These are phyloP conservation scores for Hygrocybe coccinea DNA, from an alignment of 768 basidiomycete species.

Conservation along the genomic window DNA sequence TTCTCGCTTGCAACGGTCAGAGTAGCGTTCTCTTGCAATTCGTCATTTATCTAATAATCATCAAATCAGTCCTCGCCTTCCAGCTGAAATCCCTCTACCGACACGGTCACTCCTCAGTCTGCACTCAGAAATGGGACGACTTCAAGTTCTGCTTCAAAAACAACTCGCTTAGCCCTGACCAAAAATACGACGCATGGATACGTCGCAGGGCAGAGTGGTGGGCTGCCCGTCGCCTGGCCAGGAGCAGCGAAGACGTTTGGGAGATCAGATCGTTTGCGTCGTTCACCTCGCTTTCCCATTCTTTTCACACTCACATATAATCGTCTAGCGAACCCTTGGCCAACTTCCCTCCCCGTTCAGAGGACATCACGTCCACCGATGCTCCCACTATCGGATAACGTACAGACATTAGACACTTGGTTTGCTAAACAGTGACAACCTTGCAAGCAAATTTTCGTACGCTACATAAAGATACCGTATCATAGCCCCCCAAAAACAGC, in stretches of 20 bases:
- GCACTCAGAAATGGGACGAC: conserved; percentile 75
- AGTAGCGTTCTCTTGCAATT: conserved; percentile 3
- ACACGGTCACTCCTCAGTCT: conserved; percentile 68
- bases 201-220: conserved; percentile 88
- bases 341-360: not conserved
- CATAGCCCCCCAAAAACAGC: too few relatives aligned
- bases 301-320: too few relatives aligned
- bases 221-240: conserved; percentile 68
- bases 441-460: not conserved
- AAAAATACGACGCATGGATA: conserved; percentile 80
- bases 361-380: not conserved
- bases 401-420: too few relatives aligned
- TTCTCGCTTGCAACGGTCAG: conserved; percentile 66
- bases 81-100: conserved; percentile 87
- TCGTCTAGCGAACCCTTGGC: not conserved
- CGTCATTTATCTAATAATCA: too few relatives aligned
- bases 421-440: not conserved
- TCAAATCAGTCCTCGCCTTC: conserved; percentile 62
- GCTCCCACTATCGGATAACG: not conserved
- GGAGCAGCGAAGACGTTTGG: conserved; percentile 96
- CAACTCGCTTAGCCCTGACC: conserved; percentile 72
- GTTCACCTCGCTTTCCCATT: not conserved
- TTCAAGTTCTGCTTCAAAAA: conserved; percentile 93
- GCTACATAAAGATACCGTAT: not conserved
- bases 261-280: conserved; percentile 69